Evolutionary conservation across 371 early-diverging fungal species (phyloP), one percentile per base, ranked within the genome.

Genomic region (Cokeromyces recurvatus): DNA sequence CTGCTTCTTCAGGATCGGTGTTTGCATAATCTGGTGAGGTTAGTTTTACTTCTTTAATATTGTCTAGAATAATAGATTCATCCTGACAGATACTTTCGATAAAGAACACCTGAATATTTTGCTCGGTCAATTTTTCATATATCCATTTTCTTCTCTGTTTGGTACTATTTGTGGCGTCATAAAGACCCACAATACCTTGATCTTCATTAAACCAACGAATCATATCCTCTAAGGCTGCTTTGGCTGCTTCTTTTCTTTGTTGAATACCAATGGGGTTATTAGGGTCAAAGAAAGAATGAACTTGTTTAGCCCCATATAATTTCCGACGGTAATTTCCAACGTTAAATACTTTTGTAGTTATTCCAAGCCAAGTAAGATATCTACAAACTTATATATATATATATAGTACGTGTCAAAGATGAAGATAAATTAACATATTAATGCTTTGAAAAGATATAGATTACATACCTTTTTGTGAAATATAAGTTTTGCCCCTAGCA

Each of bases 141-240:
- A 97, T 59, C 74, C 80, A 75, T 41, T 71, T 57, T 53, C 98
- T 71, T 51, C 95, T 74, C 32, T 82, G 82, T 14, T 65, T 70
- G 0, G 97, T 97, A 16, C 93, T 87, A 65, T 98, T 98, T 16
- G 97, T 97, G 20, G 95, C 99, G 60, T 98, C 99, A 57, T 95
- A 96, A 17, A 96, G 77, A 10, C 90, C 97, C 16, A 95, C 91
- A 17, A 78, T 77, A n/a, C 85, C 88, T 35, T 81, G 69, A 17
- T 81, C 81, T 40, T 78, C 79, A 27, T 82, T 76, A 51, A 97
- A 88, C 97, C 97, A 98, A 27, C 63, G 62, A 24, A 95, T 59
- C 91, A 97, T 90, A 58, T 95, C 97, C 6, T 81, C 77, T 31
- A 97, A 61, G 3, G 95, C 95, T 48, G 78, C 71, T n/a, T 67